A percentile compares a stretch with the other conserved stretches of the same genome.
Conservation (phyloP, 75 land plant species). For the Pinus taeda region DNA sequence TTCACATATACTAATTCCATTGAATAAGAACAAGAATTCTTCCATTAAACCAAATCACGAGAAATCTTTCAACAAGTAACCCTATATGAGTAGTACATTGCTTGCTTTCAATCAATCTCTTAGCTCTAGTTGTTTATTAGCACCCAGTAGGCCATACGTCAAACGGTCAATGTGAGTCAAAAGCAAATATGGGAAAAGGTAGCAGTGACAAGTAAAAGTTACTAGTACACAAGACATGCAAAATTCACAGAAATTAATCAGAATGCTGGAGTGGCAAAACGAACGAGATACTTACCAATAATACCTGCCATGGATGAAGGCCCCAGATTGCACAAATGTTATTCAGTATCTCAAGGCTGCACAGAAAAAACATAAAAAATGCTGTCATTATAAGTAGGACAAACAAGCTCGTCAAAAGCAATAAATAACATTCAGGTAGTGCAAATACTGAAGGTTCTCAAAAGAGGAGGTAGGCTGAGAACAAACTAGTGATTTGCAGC, state of each 20-base stretch:
- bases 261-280: background rate
- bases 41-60: background rate
- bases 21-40: no score
- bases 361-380: background rate
- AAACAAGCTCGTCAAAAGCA: background rate
- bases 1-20: no score
- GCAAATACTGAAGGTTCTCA: background rate
- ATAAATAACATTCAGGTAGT: background rate
- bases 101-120: background rate
- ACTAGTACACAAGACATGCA: no score
- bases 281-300: slow-evolving; percentile 24
- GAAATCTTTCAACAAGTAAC: background rate
- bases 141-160: no score
- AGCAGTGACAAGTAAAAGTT: no score
- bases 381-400: background rate
- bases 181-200: no score
- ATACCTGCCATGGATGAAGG: slow-evolving; percentile 37
- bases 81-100: background rate
- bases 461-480: background rate
- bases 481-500: slow-evolving; percentile 8
- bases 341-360: slow-evolving; percentile 26
- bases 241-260: no score
- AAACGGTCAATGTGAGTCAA: no score
- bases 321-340: slow-evolving; percentile 30
- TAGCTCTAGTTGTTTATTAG: no score